phyloP scores from a whole-genome alignment of 164 flowering plant species.

The Sextonia rubra region DNA sequence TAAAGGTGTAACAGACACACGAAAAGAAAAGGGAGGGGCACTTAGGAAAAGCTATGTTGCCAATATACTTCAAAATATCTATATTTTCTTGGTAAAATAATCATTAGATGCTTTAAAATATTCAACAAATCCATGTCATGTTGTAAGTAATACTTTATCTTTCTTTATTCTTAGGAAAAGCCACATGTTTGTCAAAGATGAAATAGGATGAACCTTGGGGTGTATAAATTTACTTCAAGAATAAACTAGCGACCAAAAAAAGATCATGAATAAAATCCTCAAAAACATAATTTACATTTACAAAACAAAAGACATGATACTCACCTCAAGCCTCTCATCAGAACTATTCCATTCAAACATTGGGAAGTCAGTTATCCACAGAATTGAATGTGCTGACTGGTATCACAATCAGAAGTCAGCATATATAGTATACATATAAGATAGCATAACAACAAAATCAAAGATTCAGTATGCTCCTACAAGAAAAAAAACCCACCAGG shows the following conservation, averaged over 20 bases:
- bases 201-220: not conserved
- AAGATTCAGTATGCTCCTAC: too few relatives aligned
- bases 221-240: not conserved
- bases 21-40: too few relatives aligned
- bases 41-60: too few relatives aligned
- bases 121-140: not conserved
- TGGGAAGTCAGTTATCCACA: slow-evolving; percentile 97
- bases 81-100: too few relatives aligned
- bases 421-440: not conserved
- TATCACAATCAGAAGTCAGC: not conserved
- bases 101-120: too few relatives aligned
- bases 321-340: slow-evolving; percentile 91
- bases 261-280: not conserved
- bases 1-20: too few relatives aligned
- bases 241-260: not conserved
- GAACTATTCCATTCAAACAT: slow-evolving; percentile 95
- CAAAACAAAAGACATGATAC: slow-evolving; percentile 3
- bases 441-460: too few relatives aligned
- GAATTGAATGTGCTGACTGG: slow-evolving; percentile 75
- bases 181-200: not conserved
- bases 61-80: too few relatives aligned
- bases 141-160: too few relatives aligned
- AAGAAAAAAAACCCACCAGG: too few relatives aligned
- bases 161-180: too few relatives aligned
- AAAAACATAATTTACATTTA: too few relatives aligned